Percentiles rank a stretch among this genome's conserved stretches.
Evolutionary conservation across 805 yeast species (phyloP).

Genomic region (Hanseniaspora taiwanica): DNA sequence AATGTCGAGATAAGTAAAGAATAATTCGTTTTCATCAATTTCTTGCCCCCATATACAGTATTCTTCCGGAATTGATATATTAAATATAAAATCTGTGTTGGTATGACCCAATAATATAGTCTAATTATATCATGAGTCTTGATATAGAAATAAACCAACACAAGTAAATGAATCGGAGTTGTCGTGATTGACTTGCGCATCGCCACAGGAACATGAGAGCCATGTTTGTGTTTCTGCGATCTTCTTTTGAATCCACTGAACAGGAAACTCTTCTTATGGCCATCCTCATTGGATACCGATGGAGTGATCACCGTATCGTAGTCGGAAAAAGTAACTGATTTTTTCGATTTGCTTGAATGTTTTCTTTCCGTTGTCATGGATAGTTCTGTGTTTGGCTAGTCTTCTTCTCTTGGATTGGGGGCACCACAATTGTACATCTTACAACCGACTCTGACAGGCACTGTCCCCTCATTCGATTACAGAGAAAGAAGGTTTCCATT

Average conservation of each 20-base stretch:
- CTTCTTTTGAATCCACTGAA: conserved; percentile 3
- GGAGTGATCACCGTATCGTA: conserved; percentile 8
- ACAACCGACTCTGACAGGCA: no score
- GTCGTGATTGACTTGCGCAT: conserved; percentile 18
- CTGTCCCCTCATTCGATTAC: no score
- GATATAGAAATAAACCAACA: conserved; percentile 23
- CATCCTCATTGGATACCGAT: conserved; percentile 1
- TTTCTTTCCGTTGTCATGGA: background rate
- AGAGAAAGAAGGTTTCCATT: no score
- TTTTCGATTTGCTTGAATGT: background rate
- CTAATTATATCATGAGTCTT: conserved; percentile 17
- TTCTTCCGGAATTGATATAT: conserved; percentile 22
- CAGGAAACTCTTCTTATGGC: conserved; percentile 1
- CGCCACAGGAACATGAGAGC: conserved; percentile 10
- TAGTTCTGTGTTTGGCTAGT: no score
- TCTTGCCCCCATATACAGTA: conserved; percentile 21
- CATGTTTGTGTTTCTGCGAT: background rate
- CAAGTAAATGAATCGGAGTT: conserved; percentile 21
- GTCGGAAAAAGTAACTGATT: conserved; percentile 7
- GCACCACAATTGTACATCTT: no score
- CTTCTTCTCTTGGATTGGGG: no score
- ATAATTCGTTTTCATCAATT: conserved; percentile 18
- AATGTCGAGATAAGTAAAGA: conserved; percentile 14
- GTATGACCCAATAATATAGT: conserved; percentile 18
- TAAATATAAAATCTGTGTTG: conserved; percentile 25